Base-by-base conservation (phyloP, 306 rosid species). In the Dryas alaskensis region DNA sequence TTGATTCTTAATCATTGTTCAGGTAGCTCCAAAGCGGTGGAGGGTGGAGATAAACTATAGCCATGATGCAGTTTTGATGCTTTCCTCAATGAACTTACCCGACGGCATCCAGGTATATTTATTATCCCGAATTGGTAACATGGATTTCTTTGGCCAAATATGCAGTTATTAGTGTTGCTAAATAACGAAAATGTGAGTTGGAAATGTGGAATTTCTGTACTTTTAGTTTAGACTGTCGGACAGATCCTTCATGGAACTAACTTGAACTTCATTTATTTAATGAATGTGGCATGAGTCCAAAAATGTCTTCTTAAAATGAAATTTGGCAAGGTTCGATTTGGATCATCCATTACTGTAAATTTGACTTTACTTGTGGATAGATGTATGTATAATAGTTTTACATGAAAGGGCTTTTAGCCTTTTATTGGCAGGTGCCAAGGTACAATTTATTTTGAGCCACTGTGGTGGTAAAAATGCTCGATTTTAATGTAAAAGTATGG, bases 21-120 rank as follows among this genome's bases (percentile, higher is more conserved):
- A 94, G 98, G 96, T 92, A 82, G 86, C 90, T 76, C 91, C 86
- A 42, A 94, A 94, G 68, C 96, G 97, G 51, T 94, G 98, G 97
- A 89, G 87, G 77, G 73, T 94, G 82, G 96, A 89, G 70, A 94
- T 92, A 60, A 89, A 92, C 82, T 88, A 69, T 84, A 85, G 90
- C 82, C 97, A 92, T 80, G 70, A 84, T 86, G 97, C 98, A 22
- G 86, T 84, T 13, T 62, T 92, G 82, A 92, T 92, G 98, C 98
- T 94, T 82, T 94, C 98, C 63, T 90, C 97, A 1, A 92, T 94
- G 98, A 91, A 86, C 81, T 80, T 94, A 77, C 96, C 97, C 10
- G 97, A 91, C 67, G 98, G 98, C 42, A 88, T 94, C 65, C 98
- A 94, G 98, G 97, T 94, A 88, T 45, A 6, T 4, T 14, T 61